phyloP scores from a whole-genome alignment of 306 rosid genomes.

The Lupinus albus region DNA sequence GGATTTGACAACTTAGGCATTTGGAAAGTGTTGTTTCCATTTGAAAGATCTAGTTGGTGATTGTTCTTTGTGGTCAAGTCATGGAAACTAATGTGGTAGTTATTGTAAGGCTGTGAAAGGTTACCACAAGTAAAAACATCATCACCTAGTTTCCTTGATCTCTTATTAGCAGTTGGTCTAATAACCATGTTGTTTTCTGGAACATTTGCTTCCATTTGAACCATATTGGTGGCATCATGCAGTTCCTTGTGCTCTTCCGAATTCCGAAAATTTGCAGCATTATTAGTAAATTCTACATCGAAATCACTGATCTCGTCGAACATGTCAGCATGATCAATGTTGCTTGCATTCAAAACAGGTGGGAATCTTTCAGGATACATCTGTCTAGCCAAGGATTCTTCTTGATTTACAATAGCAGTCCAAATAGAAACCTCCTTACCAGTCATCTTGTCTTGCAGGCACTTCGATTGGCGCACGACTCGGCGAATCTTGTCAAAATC shows the following conservation, averaged over 20 bases:
- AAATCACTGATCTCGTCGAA: neutral
- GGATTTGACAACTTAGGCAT: neutral
- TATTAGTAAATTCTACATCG: neutral
- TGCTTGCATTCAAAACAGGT: neutral
- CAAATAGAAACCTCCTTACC: conserved; percentile 63
- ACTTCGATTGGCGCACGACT: conserved; percentile 58
- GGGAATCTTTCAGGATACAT: neutral
- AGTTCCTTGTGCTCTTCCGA: neutral
- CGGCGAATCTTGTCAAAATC: conserved; percentile 53
- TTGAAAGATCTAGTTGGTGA: neutral
- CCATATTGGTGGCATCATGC: neutral
- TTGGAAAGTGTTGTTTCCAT: neutral
- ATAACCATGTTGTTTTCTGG: neutral
- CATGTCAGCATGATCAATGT: neutral
- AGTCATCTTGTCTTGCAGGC: conserved; percentile 67
- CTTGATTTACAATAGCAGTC: conserved; percentile 58
- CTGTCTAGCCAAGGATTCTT: conserved; percentile 50
- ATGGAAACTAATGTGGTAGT: neutral
- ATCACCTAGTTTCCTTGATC: neutral
- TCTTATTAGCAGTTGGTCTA: neutral
- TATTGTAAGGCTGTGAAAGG: neutral
- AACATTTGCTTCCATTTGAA: neutral
- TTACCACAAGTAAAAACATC: neutral
- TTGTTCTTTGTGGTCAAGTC: neutral
- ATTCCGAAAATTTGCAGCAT: neutral